Conservation (phyloP, 805 yeast genomes). For the Candida multigemmis region DNA sequence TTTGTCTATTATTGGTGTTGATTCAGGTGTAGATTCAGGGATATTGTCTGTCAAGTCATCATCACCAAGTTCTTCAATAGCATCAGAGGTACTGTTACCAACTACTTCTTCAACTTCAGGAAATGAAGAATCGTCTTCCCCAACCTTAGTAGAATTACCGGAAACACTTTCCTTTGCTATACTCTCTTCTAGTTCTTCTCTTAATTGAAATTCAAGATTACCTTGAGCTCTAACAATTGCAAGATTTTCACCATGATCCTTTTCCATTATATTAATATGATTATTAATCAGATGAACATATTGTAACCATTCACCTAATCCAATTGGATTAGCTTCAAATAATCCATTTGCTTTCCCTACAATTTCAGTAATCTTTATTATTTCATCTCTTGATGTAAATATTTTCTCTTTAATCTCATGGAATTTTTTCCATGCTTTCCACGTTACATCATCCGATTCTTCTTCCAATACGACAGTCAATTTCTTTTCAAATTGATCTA, state of each 20-base stretch:
- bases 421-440: constrained; percentile 55
- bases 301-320: constrained; percentile 24
- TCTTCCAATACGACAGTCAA: constrained; percentile 26
- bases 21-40: background rate
- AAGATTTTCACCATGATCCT: constrained; percentile 56
- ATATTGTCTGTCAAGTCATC: background rate
- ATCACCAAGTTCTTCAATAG: background rate
- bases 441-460: constrained; percentile 14
- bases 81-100: constrained; percentile 1
- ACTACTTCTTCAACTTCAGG: constrained; percentile 2
- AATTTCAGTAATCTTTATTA: too few species aligned
- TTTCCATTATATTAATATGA: constrained; percentile 40
- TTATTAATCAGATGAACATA: constrained; percentile 30
- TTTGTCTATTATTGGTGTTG: background rate
- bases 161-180: constrained; percentile 4
- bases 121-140: background rate
- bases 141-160: constrained; percentile 1
- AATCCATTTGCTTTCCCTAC: too few species aligned
- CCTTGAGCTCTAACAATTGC: constrained; percentile 32
- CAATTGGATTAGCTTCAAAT: too few species aligned
- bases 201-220: constrained; percentile 31
- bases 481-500: constrained; percentile 55
- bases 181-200: constrained; percentile 18
- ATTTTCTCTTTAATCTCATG: constrained; percentile 47
- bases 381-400: constrained; percentile 45